Base-by-base conservation (phyloP, 768 basidiomycete species). In the Mycena metata region DNA sequence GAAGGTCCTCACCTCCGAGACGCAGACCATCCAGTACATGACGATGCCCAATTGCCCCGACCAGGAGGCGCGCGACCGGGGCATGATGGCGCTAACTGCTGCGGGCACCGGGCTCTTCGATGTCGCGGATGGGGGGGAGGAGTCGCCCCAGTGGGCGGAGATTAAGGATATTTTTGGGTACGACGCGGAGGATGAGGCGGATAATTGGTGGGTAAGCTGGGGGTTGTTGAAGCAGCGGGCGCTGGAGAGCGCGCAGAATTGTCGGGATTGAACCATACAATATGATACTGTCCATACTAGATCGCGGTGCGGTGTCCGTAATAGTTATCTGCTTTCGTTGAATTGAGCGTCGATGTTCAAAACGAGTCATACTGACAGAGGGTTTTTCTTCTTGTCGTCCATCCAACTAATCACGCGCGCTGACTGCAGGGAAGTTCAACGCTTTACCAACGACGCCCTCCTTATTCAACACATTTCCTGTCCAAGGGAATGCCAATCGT, bases 161-260 rank as follows among this genome's bases (percentile, higher is more conserved):
- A 78, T 87, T 49, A 83, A 82, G 62, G 80, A 81, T 23, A 69
- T 86, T 26, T 89, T 87, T 69, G 81, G 81, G 15, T 89, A 89
- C 71, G 84, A 88, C 63, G 85, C 86, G 23, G 85, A 86, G 72
- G 87, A 89, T 35, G 85, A 86, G 30, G 88, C 87, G 10, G 87
- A 88, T 62, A 83, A 89, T 64, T 89, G 88, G 88, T 89, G 88
- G 87, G 75, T 84, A 36, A 79, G 83, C 61, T 88, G 85, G 84
- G 87, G 87, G 11, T 66, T 85, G 26, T 76, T 86, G 60, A 76
- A 80, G 50, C 79, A 86, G 72, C 71, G 80, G 30, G 80, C 81
- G 9, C 72, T 69, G 45, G 77, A 75, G 21, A 30, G 30, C 30
- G 30, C 30, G 3, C 30, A 30, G 30, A 30, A 30, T 6, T 30